phyloP scores from a whole-genome alignment of 148 eudicot species.

The Rhododendron molle region DNA sequence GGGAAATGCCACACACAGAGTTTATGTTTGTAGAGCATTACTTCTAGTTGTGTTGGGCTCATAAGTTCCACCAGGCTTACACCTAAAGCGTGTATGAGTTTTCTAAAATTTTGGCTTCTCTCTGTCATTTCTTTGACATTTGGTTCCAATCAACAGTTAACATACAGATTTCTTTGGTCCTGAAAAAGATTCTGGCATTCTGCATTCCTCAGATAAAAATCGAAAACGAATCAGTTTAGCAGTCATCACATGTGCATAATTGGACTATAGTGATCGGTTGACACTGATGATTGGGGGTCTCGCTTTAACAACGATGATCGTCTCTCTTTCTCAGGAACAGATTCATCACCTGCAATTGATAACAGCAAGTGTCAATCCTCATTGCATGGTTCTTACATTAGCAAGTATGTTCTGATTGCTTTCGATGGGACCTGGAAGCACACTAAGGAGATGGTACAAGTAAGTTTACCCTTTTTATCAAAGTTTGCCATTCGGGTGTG shows the following conservation, averaged over 20 bases:
- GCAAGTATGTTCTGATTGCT: constrained; percentile 53
- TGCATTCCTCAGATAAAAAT: background rate
- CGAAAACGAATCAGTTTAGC: background rate
- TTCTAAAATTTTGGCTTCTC: background rate
- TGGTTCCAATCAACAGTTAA: background rate
- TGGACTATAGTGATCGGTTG: background rate
- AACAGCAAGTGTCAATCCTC: constrained; percentile 46
- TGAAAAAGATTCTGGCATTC: background rate
- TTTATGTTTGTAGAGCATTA: background rate
- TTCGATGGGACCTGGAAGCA: constrained; percentile 99
- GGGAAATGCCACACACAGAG: background rate
- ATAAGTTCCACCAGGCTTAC: background rate
- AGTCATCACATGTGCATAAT: background rate
- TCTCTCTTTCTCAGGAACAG: constrained; percentile 48
- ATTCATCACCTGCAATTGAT: constrained; percentile 45
- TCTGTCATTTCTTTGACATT: background rate
- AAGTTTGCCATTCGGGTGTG: constrained; percentile 66
- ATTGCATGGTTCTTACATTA: constrained; percentile 1
- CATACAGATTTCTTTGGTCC: background rate
- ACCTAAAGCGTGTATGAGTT: background rate
- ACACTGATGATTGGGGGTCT: background rate
- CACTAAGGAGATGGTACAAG: constrained; percentile 87
- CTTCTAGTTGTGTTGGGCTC: background rate
- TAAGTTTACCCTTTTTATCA: constrained; percentile 79
- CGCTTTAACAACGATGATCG: background rate